phyloP scores from a whole-genome alignment of 139 green algal genomes.

The Asterochloris sp. region DNA sequence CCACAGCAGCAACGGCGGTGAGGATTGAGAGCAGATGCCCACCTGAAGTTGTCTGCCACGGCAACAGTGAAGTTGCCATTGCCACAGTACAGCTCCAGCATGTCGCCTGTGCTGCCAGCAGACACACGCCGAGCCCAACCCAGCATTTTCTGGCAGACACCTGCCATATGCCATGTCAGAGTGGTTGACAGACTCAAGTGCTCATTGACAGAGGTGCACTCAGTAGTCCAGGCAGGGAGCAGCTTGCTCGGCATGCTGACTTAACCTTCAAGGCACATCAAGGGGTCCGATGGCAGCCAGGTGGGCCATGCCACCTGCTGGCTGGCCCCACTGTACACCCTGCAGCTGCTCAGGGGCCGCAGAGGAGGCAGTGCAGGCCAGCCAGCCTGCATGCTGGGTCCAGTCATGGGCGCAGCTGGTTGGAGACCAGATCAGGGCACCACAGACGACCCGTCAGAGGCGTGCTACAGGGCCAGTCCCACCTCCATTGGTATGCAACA shows the following conservation, averaged over 20 bases:
- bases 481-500: no score
- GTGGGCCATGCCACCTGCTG: not conserved
- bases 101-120: conserved; percentile 27
- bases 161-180: not conserved
- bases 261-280: not conserved
- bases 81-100: conserved; percentile 92
- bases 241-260: not conserved
- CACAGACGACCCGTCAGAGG: no score
- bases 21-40: not conserved
- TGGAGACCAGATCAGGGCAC: no score
- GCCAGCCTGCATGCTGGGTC: no score
- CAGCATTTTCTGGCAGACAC: conserved; percentile 84
- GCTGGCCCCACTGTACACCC: no score
- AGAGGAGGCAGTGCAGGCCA: not conserved
- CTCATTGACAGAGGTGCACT: not conserved
- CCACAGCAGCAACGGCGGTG: no score
- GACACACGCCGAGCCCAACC: conserved; percentile 66
- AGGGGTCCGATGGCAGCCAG: not conserved
- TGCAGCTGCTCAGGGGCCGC: no score
- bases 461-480: no score
- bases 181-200: not conserved
- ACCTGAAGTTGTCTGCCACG: conserved; percentile 79
- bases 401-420: no score
- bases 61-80: conserved; percentile 94
- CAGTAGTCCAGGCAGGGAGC: no score